Percentiles rank a stretch among this genome's conserved stretches.
phyloP scores from a whole-genome alignment of 83 land plant genomes.

The Diphasiastrum complanatum region DNA sequence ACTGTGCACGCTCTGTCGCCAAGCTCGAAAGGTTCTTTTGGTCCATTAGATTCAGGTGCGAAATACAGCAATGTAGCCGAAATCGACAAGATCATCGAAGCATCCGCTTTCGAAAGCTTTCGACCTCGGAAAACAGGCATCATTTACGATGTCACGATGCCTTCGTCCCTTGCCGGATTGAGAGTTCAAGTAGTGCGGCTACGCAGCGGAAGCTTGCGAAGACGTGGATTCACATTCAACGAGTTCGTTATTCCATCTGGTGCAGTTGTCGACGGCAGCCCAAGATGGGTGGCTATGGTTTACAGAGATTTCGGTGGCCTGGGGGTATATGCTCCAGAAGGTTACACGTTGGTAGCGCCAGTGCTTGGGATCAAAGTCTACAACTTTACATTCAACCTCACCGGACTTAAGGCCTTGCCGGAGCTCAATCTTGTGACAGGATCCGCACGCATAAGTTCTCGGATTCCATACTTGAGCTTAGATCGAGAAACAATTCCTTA shows the following conservation, averaged over 20 bases:
- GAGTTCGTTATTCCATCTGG: constrained; percentile 8
- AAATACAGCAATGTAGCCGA: no score
- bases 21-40: no score
- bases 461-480: background rate
- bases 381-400: background rate
- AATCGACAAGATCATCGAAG: no score
- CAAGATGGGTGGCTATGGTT: constrained; percentile 1
- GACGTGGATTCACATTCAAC: background rate
- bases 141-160: background rate
- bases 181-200: constrained; percentile 4
- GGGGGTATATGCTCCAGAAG: background rate
- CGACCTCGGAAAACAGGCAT: constrained; percentile 1
- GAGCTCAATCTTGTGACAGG: background rate
- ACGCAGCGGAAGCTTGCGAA: background rate
- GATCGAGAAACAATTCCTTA: background rate
- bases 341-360: background rate
- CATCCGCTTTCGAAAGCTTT: background rate
- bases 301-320: constrained; percentile 2
- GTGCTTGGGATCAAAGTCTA: constrained; percentile 10
- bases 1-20: no score
- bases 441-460: background rate
- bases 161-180: background rate
- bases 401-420: background rate
- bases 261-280: background rate
- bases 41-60: no score